Percentiles rank a stretch among this genome's conserved stretches.
Conservation (phyloP, 2,329 filamentous ascomycete genomes). For the Beauveria pseudobassiana region DNA sequence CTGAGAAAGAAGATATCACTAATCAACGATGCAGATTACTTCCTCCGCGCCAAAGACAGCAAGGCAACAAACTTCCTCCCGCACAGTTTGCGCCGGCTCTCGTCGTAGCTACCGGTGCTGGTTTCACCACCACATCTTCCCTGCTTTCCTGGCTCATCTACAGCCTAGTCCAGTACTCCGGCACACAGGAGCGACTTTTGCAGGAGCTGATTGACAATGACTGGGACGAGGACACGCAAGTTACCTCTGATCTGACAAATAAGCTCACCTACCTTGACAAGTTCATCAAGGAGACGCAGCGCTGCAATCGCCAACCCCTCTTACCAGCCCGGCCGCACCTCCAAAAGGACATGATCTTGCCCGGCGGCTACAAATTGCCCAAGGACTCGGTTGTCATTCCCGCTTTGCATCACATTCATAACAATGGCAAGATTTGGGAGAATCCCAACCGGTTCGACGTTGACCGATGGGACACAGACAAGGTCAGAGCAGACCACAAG, state of each 20-base stretch:
- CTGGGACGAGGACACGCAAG: slow-evolving; percentile 33
- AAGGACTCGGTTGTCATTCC: slow-evolving; percentile 45
- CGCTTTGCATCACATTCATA: slow-evolving; percentile 42
- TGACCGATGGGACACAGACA: slow-evolving; percentile 49
- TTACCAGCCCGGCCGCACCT: slow-evolving; percentile 52
- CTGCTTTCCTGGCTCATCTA: slow-evolving; percentile 53
- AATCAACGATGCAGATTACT: slow-evolving; percentile 34
- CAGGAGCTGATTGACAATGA: slow-evolving; percentile 49
- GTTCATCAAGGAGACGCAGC: slow-evolving; percentile 54
- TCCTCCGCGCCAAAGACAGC: slow-evolving; percentile 43
- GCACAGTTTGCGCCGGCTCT: slow-evolving; percentile 25
- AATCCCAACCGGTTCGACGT: slow-evolving; percentile 51
- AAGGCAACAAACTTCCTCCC: slow-evolving; percentile 45
- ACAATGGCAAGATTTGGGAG: slow-evolving; percentile 48
- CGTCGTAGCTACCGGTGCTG: slow-evolving; percentile 47
- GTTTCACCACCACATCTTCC: slow-evolving; percentile 53
- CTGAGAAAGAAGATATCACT: not conserved
- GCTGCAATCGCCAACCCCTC: slow-evolving; percentile 53
- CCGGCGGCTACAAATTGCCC: slow-evolving; percentile 50
- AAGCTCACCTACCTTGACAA: slow-evolving; percentile 46
- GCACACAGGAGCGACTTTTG: slow-evolving; percentile 48
- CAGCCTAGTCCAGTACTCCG: slow-evolving; percentile 42
- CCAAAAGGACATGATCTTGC: slow-evolving; percentile 49
- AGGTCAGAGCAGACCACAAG: slow-evolving; percentile 42
- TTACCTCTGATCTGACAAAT: slow-evolving; percentile 40